These are phyloP conservation scores for Alternaria conjuncta DNA, from an alignment of 2,329 filamentous ascomycete genomes.

Conservation along the genomic window DNA sequence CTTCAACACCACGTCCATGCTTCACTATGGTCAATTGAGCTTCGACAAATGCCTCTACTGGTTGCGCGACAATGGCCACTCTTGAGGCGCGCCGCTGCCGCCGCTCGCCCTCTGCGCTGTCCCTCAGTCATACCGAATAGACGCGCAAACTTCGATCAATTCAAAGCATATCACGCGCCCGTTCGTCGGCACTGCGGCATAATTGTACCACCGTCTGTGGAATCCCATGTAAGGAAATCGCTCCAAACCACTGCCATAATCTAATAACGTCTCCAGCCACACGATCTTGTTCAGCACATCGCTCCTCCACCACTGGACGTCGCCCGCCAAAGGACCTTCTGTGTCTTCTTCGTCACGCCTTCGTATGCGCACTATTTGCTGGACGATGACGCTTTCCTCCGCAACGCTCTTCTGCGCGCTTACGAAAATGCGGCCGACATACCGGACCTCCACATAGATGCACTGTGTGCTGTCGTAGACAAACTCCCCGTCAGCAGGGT, in stretches of 20 bases:
- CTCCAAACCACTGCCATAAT: background rate
- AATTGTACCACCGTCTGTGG: slow-evolving; percentile 35
- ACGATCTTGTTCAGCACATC: slow-evolving; percentile 33
- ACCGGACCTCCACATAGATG: slow-evolving; percentile 16
- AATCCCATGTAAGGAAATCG: slow-evolving; percentile 22
- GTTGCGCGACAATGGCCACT: slow-evolving; percentile 36
- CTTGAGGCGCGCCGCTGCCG: slow-evolving; percentile 22
- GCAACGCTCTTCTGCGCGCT: slow-evolving; percentile 29
- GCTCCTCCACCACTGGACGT: slow-evolving; percentile 11
- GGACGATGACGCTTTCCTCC: slow-evolving; percentile 34
- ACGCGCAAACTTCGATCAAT: background rate
- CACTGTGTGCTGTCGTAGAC: slow-evolving; percentile 47
- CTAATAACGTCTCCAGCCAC: slow-evolving; percentile 26
- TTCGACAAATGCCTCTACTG: slow-evolving; percentile 39
- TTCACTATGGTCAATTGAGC: slow-evolving; percentile 33
- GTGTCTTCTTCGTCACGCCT: slow-evolving; percentile 43
- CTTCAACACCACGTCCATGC: slow-evolving; percentile 4
- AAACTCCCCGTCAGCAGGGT: slow-evolving; percentile 37
- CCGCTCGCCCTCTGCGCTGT: slow-evolving; percentile 7
- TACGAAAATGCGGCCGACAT: slow-evolving; percentile 8
- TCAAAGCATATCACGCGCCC: background rate
- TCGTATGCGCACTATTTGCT: slow-evolving; percentile 41
- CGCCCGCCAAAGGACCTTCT: slow-evolving; percentile 21
- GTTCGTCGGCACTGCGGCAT: slow-evolving; percentile 27
- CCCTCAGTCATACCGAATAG: background rate